These are phyloP conservation scores for Physcomitrium patens DNA, from an alignment of 225 moss, liverwort and hornwort species.

Conservation along the genomic window DNA sequence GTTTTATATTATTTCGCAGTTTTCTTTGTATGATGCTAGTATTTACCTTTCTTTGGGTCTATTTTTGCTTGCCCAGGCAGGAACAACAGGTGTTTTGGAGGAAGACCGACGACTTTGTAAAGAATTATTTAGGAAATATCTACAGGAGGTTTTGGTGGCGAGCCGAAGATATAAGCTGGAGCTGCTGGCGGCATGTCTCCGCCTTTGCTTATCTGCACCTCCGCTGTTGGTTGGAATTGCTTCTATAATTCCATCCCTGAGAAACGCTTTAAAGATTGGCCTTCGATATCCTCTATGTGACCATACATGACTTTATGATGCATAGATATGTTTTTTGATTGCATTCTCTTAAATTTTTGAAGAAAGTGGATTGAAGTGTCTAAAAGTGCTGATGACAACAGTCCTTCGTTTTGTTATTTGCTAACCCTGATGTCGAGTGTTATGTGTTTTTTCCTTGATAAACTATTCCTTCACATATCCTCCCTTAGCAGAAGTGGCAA, in stretches of 20 bases:
- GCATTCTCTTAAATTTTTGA: not conserved
- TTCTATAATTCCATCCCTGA: constrained; percentile 63
- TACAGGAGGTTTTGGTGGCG: constrained; percentile 87
- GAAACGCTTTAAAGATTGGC: constrained; percentile 85
- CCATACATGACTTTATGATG: constrained; percentile 2
- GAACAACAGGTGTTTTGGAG: constrained; percentile 30
- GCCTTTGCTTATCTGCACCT: constrained; percentile 86
- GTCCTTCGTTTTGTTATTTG: too few species aligned
- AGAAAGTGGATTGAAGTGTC: not conserved
- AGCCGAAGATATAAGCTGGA: constrained; percentile 92
- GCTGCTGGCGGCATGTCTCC: constrained; percentile 87
- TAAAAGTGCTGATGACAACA: not conserved
- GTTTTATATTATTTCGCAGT: not conserved
- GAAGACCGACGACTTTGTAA: constrained; percentile 70
- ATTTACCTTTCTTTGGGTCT: constrained; percentile 21
- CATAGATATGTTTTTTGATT: not conserved
- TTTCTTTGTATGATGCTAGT: not conserved
- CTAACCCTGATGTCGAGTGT: not conserved
- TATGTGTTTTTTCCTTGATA: constrained; percentile 37
- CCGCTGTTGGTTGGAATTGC: constrained; percentile 71
- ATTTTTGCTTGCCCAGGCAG: constrained; percentile 26
- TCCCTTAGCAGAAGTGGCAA: constrained; percentile 77
- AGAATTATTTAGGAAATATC: constrained; percentile 71
- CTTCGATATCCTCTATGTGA: constrained; percentile 81
- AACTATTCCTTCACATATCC: constrained; percentile 51